These are phyloP conservation scores for Lactarius quietus DNA, from an alignment of 768 basidiomycete species.

Conservation along the genomic window DNA sequence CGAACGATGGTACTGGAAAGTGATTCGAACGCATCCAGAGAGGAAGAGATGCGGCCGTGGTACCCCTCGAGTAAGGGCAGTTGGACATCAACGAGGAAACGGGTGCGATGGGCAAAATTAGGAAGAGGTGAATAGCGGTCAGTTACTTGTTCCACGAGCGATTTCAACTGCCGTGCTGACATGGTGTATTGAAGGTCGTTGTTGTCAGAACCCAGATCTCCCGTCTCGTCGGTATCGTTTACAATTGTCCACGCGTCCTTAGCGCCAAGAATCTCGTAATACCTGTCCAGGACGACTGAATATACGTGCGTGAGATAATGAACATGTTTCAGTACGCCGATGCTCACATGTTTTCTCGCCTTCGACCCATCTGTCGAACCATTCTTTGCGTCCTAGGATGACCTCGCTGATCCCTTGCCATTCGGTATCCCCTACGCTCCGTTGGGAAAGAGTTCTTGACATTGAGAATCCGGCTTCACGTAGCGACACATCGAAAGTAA, in stretches of 20 bases:
- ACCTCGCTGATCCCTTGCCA: slow-evolving; percentile 83
- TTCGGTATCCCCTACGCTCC: slow-evolving; percentile 30
- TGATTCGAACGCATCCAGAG: slow-evolving; percentile 92
- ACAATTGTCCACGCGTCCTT: slow-evolving; percentile 83
- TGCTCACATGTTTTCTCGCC: slow-evolving; percentile 84
- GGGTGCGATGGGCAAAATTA: slow-evolving; percentile 65
- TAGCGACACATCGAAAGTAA: slow-evolving; percentile 80
- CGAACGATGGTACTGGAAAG: slow-evolving; percentile 84
- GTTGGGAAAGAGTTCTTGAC: slow-evolving; percentile 45
- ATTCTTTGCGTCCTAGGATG: slow-evolving; percentile 77
- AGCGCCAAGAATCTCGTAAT: slow-evolving; percentile 75
- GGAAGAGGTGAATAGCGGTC: slow-evolving; percentile 93
- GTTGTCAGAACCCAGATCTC: slow-evolving; percentile 11
- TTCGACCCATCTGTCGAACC: slow-evolving; percentile 88
- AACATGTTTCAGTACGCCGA: neutral
- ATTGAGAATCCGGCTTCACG: slow-evolving; percentile 70
- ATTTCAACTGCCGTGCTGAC: slow-evolving; percentile 79
- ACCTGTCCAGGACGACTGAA: slow-evolving; percentile 84
- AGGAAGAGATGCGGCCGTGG: slow-evolving; percentile 69
- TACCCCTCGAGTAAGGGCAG: slow-evolving; percentile 80
- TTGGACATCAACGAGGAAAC: slow-evolving; percentile 83
- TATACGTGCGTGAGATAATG: neutral
- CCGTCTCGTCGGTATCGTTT: slow-evolving; percentile 52
- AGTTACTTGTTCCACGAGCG: slow-evolving; percentile 88
- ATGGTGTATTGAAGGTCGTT: slow-evolving; percentile 66